Evolutionary conservation across 345 rosid genomes (phyloP).

Genomic region (Salix suchowensis): DNA sequence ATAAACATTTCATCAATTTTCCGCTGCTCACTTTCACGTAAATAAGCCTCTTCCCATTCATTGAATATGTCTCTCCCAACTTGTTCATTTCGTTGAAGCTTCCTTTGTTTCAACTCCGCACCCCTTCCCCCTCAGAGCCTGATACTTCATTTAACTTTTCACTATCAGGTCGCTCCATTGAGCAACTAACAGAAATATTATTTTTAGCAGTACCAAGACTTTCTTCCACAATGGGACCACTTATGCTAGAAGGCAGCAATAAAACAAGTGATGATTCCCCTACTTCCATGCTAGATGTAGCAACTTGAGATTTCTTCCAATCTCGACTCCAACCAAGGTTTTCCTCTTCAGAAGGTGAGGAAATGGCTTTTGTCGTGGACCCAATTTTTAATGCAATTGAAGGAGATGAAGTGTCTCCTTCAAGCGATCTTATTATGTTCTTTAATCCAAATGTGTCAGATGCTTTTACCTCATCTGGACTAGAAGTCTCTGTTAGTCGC

Average conservation of each 20-base stretch:
- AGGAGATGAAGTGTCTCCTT: slow-evolving; percentile 31
- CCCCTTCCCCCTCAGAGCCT: slow-evolving; percentile 30
- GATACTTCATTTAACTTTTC: slow-evolving; percentile 37
- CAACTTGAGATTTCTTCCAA: slow-evolving; percentile 21
- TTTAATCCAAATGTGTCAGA: slow-evolving; percentile 24
- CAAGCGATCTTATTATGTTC: slow-evolving; percentile 30
- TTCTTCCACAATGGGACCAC: slow-evolving; percentile 30
- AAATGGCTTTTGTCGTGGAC: slow-evolving; percentile 29
- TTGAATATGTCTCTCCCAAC: slow-evolving; percentile 74
- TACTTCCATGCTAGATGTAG: slow-evolving; percentile 30
- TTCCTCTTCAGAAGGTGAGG: slow-evolving; percentile 41
- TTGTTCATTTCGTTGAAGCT: slow-evolving; percentile 65
- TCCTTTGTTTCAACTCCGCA: slow-evolving; percentile 53
- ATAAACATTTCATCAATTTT: slow-evolving; percentile 78
- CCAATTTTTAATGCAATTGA: slow-evolving; percentile 36
- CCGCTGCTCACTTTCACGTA: slow-evolving; percentile 60
- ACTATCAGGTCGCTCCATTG: slow-evolving; percentile 36
- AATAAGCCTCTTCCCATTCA: slow-evolving; percentile 96
- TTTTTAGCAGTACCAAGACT: slow-evolving; percentile 35
- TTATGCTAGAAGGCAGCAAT: slow-evolving; percentile 35
- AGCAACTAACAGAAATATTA: slow-evolving; percentile 33
- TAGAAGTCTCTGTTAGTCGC: slow-evolving; percentile 31
- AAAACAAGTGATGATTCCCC: slow-evolving; percentile 27
- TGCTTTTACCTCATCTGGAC: slow-evolving; percentile 34
- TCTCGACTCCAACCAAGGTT: slow-evolving; percentile 22